These are phyloP conservation scores for Neopestalotiopsis rosae DNA, from an alignment of 2,329 filamentous ascomycete genomes.

Conservation along the genomic window DNA sequence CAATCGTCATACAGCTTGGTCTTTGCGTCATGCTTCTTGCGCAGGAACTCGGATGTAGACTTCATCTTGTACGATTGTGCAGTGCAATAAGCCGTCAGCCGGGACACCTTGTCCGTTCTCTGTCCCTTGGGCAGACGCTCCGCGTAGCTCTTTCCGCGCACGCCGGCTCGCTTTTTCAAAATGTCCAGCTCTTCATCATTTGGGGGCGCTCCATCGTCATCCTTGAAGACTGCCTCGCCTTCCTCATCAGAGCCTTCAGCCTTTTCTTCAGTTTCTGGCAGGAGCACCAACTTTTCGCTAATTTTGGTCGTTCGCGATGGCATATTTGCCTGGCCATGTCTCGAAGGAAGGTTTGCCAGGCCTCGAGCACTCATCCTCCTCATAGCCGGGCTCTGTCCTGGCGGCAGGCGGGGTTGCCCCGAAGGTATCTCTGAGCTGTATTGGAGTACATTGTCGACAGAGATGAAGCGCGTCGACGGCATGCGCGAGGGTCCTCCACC, in stretches of 20 bases:
- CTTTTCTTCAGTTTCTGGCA: slow-evolving; percentile 78
- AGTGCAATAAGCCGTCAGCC: slow-evolving; percentile 95
- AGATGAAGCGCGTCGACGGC: slow-evolving; percentile 74
- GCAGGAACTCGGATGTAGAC: slow-evolving; percentile 85
- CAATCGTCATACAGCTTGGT: slow-evolving; percentile 99
- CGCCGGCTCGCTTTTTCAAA: slow-evolving; percentile 65
- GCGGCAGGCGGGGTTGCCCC: slow-evolving; percentile 81
- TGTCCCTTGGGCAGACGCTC: slow-evolving; percentile 90
- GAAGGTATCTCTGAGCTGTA: slow-evolving; percentile 95
- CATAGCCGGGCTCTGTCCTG: slow-evolving; percentile 51
- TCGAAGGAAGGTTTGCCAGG: slow-evolving; percentile 47
- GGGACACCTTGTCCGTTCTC: slow-evolving; percentile 83
- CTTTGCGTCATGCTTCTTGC: slow-evolving; percentile 84
- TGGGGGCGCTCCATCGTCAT: slow-evolving; percentile 63
- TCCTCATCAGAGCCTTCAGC: slow-evolving; percentile 63
- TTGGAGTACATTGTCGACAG: slow-evolving; percentile 93
- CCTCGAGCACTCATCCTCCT: slow-evolving; percentile 50
- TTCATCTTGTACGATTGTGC: slow-evolving; percentile 92
- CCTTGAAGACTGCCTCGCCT: slow-evolving; percentile 48
- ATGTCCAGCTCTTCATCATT: slow-evolving; percentile 72
- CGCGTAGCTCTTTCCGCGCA: slow-evolving; percentile 85
- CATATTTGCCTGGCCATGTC: slow-evolving; percentile 63
- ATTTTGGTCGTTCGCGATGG: slow-evolving; percentile 91
- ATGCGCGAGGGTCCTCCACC: slow-evolving; percentile 17
- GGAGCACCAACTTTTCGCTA: slow-evolving; percentile 93